Evolutionary conservation across 768 basidiomycete species (phyloP).

Genomic region (Tylopilus cervinicoccineus): DNA sequence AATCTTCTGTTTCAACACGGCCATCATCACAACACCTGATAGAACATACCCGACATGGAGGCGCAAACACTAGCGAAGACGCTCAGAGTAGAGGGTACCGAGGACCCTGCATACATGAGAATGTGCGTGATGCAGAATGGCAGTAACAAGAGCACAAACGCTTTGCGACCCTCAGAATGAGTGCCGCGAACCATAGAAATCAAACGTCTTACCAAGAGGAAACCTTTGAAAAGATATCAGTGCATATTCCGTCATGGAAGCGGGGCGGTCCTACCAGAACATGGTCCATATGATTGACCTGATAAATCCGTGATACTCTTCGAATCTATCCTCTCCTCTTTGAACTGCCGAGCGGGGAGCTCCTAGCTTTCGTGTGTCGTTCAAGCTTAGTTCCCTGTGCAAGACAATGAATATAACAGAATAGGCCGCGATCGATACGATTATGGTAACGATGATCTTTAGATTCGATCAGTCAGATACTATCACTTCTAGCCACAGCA

Average conservation of each 20-base stretch:
- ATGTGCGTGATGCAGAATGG: constrained; percentile 55
- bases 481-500: neutral
- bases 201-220: constrained; percentile 45
- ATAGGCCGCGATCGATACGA: constrained; percentile 54
- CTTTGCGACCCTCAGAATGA: constrained; percentile 32
- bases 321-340: constrained; percentile 38
- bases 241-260: constrained; percentile 1
- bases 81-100: constrained; percentile 42
- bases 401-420: constrained; percentile 59
- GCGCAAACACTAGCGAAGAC: constrained; percentile 51
- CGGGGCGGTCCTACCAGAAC: constrained; percentile 52
- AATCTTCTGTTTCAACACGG: constrained; percentile 3
- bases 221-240: constrained; percentile 39
- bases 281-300: constrained; percentile 60
- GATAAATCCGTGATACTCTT: constrained; percentile 60
- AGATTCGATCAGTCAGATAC: constrained; percentile 3
- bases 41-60: constrained; percentile 49
- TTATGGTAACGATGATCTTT: constrained; percentile 56
- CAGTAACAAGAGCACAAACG: constrained; percentile 54
- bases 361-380: constrained; percentile 48
- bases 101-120: constrained; percentile 43
- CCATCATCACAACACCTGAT: neutral
- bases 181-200: neutral
- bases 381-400: constrained; percentile 50
- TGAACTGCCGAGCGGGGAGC: constrained; percentile 47